Evolutionary conservation across 148 eudicot species (phyloP).

Genomic region (Cornus florida): DNA sequence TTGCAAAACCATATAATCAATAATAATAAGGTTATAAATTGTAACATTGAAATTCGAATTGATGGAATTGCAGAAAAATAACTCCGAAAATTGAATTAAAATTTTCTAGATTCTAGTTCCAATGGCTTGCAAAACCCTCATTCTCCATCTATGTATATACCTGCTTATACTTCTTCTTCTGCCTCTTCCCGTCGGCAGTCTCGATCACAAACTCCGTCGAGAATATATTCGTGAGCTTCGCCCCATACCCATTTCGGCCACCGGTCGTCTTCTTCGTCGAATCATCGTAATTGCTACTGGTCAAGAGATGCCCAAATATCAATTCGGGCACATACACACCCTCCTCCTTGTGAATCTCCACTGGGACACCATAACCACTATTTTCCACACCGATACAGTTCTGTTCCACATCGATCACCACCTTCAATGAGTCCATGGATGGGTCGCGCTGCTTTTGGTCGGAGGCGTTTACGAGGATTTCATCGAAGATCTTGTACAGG

Average conservation of each 20-base stretch:
- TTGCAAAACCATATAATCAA: too few relatives aligned
- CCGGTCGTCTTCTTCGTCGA: slow-evolving; percentile 92
- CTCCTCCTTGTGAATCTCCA: slow-evolving; percentile 86
- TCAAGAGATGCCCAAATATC: slow-evolving; percentile 90
- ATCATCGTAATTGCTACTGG: slow-evolving; percentile 92
- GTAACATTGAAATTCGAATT: too few relatives aligned
- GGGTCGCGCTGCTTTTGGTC: slow-evolving; percentile 92
- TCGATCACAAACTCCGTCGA: slow-evolving; percentile 86
- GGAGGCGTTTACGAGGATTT: slow-evolving; percentile 89
- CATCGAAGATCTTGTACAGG: slow-evolving; percentile 93
- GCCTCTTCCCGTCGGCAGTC: slow-evolving; percentile 89
- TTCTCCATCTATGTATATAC: slow-evolving; percentile 30
- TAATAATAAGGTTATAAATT: too few relatives aligned
- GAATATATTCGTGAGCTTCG: slow-evolving; percentile 87
- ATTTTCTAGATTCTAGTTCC: too few relatives aligned
- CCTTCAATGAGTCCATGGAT: slow-evolving; percentile 70
- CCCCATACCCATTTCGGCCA: slow-evolving; percentile 95
- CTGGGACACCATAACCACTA: slow-evolving; percentile 89
- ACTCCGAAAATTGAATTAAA: too few relatives aligned
- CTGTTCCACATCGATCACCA: slow-evolving; percentile 48
- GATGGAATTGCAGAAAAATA: too few relatives aligned
- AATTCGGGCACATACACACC: slow-evolving; percentile 91
- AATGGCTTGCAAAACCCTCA: too few relatives aligned
- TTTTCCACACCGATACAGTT: slow-evolving; percentile 64
- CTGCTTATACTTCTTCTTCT: slow-evolving; percentile 80